Percentiles rank a stretch among this genome's conserved stretches.
Conservation (phyloP, 2,329 filamentous ascomycete genomes). For the Meredithiella fracta region DNA sequence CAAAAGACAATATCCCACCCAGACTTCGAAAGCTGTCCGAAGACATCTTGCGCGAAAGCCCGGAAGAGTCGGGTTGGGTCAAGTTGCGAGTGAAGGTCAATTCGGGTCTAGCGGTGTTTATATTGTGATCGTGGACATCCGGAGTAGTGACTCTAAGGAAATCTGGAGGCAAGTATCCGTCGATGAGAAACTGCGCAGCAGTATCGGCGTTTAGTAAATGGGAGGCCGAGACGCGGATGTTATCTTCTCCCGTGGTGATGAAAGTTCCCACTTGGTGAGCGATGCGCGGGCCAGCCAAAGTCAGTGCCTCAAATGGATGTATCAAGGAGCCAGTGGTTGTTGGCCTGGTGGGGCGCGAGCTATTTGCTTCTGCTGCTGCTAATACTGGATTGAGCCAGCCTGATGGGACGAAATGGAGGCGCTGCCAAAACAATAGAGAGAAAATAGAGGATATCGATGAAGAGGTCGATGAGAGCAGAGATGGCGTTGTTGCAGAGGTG, state of each 20-base stretch:
- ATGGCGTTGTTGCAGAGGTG: neutral
- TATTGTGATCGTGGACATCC: slow-evolving; percentile 10
- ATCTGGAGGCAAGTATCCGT: too few relatives aligned
- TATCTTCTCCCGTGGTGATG: slow-evolving; percentile 23
- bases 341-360: neutral
- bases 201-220: neutral
- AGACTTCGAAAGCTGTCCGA: slow-evolving; percentile 51
- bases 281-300: slow-evolving; percentile 53
- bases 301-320: slow-evolving; percentile 51
- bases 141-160: neutral
- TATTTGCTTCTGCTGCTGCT: neutral
- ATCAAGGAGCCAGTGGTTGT: slow-evolving; percentile 25
- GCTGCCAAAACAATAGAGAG: neutral
- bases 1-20: slow-evolving; percentile 75
- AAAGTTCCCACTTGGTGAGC: slow-evolving; percentile 52
- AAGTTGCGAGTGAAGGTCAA: slow-evolving; percentile 11
- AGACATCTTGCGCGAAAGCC: slow-evolving; percentile 32
- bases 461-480: neutral
- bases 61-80: slow-evolving; percentile 15
- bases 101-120: slow-evolving; percentile 14
- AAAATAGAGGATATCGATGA: neutral
- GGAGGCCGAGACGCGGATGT: neutral
- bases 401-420: slow-evolving; percentile 28
- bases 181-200: neutral
- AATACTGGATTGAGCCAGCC: slow-evolving; percentile 24